Evolutionary conservation across 805 yeast species (phyloP), one percentile per base, ranked within the genome.

Genomic region (Lachancea dasiensis): DNA sequence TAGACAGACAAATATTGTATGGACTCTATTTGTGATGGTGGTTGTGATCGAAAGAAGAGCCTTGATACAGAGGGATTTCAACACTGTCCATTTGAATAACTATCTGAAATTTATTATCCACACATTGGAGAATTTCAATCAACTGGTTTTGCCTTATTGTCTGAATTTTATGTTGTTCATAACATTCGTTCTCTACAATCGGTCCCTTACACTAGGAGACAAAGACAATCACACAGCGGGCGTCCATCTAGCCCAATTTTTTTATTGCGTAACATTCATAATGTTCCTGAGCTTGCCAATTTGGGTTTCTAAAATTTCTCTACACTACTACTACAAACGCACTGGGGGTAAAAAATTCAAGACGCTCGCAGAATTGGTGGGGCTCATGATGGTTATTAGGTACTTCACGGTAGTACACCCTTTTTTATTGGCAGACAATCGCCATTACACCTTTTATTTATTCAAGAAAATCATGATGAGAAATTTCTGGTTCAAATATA

Each of bases 191-290:
- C 45, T 70, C 21, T 49, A 64, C 50, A 92, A 92, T 49, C 85
- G 86, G 13, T 94, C 96, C 0, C 79, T 92, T 27, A 81, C 97
- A 0, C 69, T 90, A 32, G 98, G 98, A 1, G 98, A 92, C 55
- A 85, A 86, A 58, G 79, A 77, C 22, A 89, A 90, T 58, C 98
- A 92, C 57, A 65, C 68, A 24, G 70, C 79, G 2, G 75, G 78
- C 1, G 43, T 83, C 2, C 96, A 92, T 57, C 24, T 81, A 3
- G 86, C 81, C 6, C 98, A 92, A 58, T 44, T 89, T 1, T 80
- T 86, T 46, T 92, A 92, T 58, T 86, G 90, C 53, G 61, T 73
- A 18, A 55, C 77, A 3, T 86, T 87, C 51, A 58, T 81, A 10
- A 58, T 73, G 0, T 50, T 73, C n/a, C 73, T 89, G 49, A 75